phyloP scores from a whole-genome alignment of 2,329 filamentous ascomycete genomes.

The Neonectria neomacrospora region DNA sequence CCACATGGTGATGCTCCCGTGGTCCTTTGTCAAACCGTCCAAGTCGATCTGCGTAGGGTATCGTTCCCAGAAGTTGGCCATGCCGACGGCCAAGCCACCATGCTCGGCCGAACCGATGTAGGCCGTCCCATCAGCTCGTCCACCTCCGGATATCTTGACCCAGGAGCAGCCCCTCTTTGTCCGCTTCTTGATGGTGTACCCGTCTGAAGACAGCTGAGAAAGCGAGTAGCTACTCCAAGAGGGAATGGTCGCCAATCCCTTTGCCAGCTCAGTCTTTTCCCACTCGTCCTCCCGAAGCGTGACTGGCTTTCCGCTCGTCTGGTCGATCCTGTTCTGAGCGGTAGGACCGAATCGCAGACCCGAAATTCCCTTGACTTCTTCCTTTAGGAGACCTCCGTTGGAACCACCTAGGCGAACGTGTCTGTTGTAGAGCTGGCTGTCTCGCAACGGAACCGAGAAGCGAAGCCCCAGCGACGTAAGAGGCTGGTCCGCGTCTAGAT shows the following conservation, averaged over 20 bases:
- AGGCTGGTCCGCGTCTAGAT: constrained; percentile 58
- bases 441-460: constrained; percentile 64
- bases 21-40: constrained; percentile 58
- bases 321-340: constrained; percentile 58
- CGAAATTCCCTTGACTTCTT: constrained; percentile 69
- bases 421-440: constrained; percentile 66
- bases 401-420: constrained; percentile 66
- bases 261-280: constrained; percentile 47
- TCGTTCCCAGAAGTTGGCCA: constrained; percentile 71
- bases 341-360: constrained; percentile 67
- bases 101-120: constrained; percentile 66
- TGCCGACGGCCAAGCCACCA: constrained; percentile 68
- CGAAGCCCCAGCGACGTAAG: constrained; percentile 65
- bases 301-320: constrained; percentile 58
- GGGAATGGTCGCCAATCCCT: constrained; percentile 62
- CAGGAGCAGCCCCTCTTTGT: constrained; percentile 66
- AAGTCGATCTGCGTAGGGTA: constrained; percentile 69
- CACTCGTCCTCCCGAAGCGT: constrained; percentile 18
- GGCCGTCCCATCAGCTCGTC: constrained; percentile 63
- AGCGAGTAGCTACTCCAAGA: constrained; percentile 67
- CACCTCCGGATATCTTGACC: constrained; percentile 67
- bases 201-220: constrained; percentile 67
- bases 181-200: constrained; percentile 68
- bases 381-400: constrained; percentile 64
- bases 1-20: constrained; percentile 67